Conservation (phyloP, 495 filamentous ascomycete genomes). For the Hypoxylon fragiforme region DNA sequence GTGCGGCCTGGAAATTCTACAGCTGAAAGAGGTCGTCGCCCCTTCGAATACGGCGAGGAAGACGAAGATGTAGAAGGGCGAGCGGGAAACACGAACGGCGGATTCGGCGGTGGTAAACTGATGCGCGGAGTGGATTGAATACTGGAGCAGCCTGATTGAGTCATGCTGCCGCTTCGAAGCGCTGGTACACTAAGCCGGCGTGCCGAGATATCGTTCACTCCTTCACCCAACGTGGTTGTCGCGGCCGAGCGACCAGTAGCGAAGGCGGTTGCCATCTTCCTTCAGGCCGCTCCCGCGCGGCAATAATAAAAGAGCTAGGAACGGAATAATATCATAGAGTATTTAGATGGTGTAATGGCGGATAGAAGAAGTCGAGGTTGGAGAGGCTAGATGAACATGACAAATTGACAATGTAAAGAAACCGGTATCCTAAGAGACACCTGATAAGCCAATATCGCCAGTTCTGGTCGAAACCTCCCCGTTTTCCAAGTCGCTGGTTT, state of each 20-base stretch:
- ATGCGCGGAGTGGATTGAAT: conserved; percentile 42
- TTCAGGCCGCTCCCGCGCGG: conserved; percentile 54
- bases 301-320: conserved; percentile 45
- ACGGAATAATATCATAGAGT: conserved; percentile 46
- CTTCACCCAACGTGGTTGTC: conserved; percentile 31
- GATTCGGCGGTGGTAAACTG: conserved; percentile 63
- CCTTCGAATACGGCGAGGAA: conserved; percentile 50
- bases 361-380: conserved; percentile 14
- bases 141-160: conserved; percentile 24
- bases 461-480: not conserved
- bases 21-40: conserved; percentile 52
- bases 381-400: conserved; percentile 24
- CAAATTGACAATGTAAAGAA: conserved; percentile 20
- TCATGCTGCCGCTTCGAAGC: conserved; percentile 20
- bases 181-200: conserved; percentile 24
- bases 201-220: conserved; percentile 36
- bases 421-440: conserved; percentile 7
- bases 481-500: not conserved
- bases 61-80: conserved; percentile 50
- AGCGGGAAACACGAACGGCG: conserved; percentile 71
- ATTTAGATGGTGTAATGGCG: conserved; percentile 11
- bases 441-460: too few relatives aligned
- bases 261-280: conserved; percentile 49
- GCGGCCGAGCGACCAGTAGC: conserved; percentile 43
- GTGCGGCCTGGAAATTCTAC: conserved; percentile 41